Conservation (phyloP, 352 stramenopile species). For the Phytophthora brassicae region DNA sequence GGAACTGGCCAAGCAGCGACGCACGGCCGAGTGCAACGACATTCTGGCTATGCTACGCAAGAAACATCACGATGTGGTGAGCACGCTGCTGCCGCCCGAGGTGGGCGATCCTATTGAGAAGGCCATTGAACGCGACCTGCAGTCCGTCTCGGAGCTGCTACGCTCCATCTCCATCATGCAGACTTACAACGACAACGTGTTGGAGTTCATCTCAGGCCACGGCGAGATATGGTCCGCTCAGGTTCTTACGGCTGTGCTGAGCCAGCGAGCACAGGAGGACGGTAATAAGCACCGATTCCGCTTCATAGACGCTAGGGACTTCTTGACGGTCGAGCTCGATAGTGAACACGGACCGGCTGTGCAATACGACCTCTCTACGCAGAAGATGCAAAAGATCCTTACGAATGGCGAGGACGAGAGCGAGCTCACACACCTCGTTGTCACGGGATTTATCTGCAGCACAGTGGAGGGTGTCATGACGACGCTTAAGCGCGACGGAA, state of each 20-base stretch:
- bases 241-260: constrained; percentile 86
- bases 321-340: constrained; percentile 80
- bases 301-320: constrained; percentile 93
- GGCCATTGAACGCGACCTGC: constrained; percentile 64
- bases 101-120: constrained; percentile 58
- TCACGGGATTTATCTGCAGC: constrained; percentile 97
- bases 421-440: constrained; percentile 83
- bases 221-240: constrained; percentile 95
- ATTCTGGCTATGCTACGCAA: constrained; percentile 72
- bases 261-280: constrained; percentile 38
- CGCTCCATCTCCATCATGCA: constrained; percentile 89
- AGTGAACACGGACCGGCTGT: constrained; percentile 78
- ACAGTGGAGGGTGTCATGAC: constrained; percentile 95
- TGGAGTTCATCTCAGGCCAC: constrained; percentile 95
- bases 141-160: constrained; percentile 77
- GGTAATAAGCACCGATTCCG: constrained; percentile 72
- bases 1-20: constrained; percentile 81
- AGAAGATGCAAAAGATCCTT: constrained; percentile 64
- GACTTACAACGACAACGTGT: constrained; percentile 80
- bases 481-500: constrained; percentile 95
- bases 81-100: constrained; percentile 48
- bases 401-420: constrained; percentile 37
- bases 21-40: constrained; percentile 64
- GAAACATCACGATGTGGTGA: constrained; percentile 83
- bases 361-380: constrained; percentile 70